phyloP scores from a whole-genome alignment of 2,329 filamentous ascomycete genomes.

The Fusarium tjaetaba region DNA sequence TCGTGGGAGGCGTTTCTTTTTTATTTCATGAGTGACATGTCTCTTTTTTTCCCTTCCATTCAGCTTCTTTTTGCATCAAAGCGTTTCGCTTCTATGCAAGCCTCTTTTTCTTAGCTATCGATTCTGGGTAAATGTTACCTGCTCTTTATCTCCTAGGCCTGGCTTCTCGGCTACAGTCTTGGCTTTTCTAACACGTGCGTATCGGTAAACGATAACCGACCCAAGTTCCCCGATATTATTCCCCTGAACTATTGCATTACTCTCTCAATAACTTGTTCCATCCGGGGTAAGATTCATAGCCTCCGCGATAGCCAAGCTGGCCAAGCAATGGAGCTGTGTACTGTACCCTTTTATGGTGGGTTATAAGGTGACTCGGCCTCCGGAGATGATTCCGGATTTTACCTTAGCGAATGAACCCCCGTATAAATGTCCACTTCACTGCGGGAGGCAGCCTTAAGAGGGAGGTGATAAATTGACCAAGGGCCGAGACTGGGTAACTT shows the following conservation, averaged over 20 bases:
- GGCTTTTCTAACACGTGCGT: background rate
- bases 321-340: background rate
- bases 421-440: background rate
- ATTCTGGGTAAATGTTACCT: background rate
- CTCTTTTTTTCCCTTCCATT: background rate
- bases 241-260: slow-evolving; percentile 8
- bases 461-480: slow-evolving; percentile 10
- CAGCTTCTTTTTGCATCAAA: background rate
- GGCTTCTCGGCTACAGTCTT: background rate
- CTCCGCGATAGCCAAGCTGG: background rate
- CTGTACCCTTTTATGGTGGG: background rate
- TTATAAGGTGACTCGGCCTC: background rate
- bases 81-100: slow-evolving; percentile 14
- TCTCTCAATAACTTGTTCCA: background rate
- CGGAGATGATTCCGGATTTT: slow-evolving; percentile 15
- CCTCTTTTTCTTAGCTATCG: background rate
- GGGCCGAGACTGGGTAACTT: background rate
- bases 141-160: background rate
- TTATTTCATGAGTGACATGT: background rate
- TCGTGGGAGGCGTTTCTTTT: background rate
- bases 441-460: slow-evolving; percentile 25
- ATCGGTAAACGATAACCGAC: background rate
- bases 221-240: background rate
- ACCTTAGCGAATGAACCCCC: background rate
- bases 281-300: background rate